Evolutionary conservation across 2,329 filamentous ascomycete genomes (phyloP), one percentile per base, ranked within the genome.

Genomic region (Scleromitrula shiraiana): DNA sequence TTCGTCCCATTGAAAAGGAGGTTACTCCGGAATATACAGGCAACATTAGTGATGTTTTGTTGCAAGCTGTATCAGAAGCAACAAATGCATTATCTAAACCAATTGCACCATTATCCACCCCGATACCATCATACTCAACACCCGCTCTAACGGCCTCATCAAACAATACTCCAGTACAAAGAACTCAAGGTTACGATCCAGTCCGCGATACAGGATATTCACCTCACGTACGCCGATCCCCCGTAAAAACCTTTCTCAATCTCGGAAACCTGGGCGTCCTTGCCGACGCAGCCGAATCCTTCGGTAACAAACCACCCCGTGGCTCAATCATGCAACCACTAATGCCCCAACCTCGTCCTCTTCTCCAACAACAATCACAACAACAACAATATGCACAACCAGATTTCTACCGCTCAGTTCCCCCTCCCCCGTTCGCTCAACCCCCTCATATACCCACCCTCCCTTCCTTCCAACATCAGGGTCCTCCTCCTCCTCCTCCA

Each of bases 181-280:
- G 49, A 43, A 46, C 46, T 33, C 43, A 40, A n/a, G 52, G 51
- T 6, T 59, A 59, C 27, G 56, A 59, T 35, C 56, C 58, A 27
- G 58, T 59, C 19, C 48, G 53, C 8, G 55, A 58, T 36, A 49
- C 20, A 8, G 46, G 46, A n/a, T 44, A 44, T 8, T 44, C 46
- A n/a, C 39, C 46, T 19, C 40, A 49, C 14, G 10, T 30, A 30
- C 40, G 41, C 17, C 40, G 46, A 12, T 47, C 36, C n/a, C 36
- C 37, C 2, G 29, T 47, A 26, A 47, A 17, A 40, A 39, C 35
- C 15, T 30, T 30, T 19, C 26, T n/a, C 24, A 23, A 38, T 7
- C n/a, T 26, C 10, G 33, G 35, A 45, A 36, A n/a, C 3, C 33
- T 49, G 8, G 30, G 12, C 23, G 9, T 44, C n/a, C 46, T 49